Evolutionary conservation across 345 rosid genomes (phyloP).

Genomic region (Garcia nutans): DNA sequence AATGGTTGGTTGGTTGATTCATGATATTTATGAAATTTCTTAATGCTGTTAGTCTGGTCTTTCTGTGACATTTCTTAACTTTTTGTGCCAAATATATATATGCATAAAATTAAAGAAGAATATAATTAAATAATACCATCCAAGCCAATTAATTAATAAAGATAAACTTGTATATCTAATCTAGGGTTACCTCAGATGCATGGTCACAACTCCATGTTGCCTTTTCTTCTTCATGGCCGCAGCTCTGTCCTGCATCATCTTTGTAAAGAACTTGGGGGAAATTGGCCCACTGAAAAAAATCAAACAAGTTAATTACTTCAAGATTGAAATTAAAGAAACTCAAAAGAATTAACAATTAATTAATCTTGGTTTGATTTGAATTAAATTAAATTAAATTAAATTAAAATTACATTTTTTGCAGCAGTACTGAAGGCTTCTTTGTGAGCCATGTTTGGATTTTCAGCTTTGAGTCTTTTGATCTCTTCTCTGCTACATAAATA

Average conservation of each 20-base stretch:
- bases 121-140: too few species aligned
- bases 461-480: slow-evolving; percentile 89
- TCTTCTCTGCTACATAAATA: slow-evolving; percentile 65
- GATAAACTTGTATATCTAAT: neutral
- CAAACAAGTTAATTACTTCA: slow-evolving; percentile 14
- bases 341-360: too few species aligned
- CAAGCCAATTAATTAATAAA: too few species aligned
- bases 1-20: too few species aligned
- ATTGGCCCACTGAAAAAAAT: slow-evolving; percentile 78
- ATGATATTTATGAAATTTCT: too few species aligned
- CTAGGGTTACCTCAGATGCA: slow-evolving; percentile 12
- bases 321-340: neutral
- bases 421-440: slow-evolving; percentile 98
- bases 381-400: neutral
- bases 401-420: slow-evolving; percentile 72
- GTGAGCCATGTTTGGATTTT: slow-evolving; percentile 91
- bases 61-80: too few species aligned
- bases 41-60: too few species aligned
- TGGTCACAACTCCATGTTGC: slow-evolving; percentile 6
- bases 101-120: too few species aligned
- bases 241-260: slow-evolving; percentile 42
- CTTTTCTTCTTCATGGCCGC: slow-evolving; percentile 35
- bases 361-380: neutral
- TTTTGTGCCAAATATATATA: too few species aligned
- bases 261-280: slow-evolving; percentile 63